Evolutionary conservation across 2,329 filamentous ascomycete species (phyloP).

Genomic region (Aspergillus jensenii): DNA sequence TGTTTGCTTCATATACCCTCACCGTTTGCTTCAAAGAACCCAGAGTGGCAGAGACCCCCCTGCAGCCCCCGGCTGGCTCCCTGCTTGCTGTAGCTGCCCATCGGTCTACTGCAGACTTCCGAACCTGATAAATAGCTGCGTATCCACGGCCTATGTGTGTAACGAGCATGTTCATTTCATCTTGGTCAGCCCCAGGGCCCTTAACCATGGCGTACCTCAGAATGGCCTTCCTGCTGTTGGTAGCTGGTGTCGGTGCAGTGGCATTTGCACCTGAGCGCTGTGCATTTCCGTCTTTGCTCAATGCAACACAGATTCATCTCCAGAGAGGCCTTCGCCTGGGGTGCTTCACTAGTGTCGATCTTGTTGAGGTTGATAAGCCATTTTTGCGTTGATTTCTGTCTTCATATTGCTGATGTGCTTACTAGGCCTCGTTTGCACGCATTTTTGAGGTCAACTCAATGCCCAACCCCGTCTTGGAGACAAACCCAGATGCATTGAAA

Average conservation of each 20-base stretch:
- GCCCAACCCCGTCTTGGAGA: conserved; percentile 53
- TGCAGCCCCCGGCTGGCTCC: no score
- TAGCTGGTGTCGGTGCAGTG: not conserved
- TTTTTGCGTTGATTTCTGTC: not conserved
- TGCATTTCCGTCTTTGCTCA: conserved; percentile 44
- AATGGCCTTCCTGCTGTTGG: not conserved
- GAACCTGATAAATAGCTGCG: not conserved
- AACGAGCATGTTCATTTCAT: not conserved
- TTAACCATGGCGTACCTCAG: not conserved
- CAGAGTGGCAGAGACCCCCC: no score
- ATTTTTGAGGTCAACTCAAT: conserved; percentile 55
- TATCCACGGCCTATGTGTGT: not conserved
- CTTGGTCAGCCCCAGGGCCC: not conserved
- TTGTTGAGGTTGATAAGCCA: conserved; percentile 45
- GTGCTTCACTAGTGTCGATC: conserved; percentile 57
- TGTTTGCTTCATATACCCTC: no score
- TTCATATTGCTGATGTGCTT: not conserved
- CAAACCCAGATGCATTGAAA: conserved; percentile 55
- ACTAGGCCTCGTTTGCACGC: conserved; percentile 51
- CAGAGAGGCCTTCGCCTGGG: conserved; percentile 48
- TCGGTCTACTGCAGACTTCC: no score
- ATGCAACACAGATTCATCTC: conserved; percentile 55
- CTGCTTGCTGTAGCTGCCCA: no score
- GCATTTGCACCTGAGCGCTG: conserved; percentile 1
- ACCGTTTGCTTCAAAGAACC: no score